Base-by-base conservation (phyloP, 768 basidiomycete species). In the Cystofilobasidium bisporidii region DNA sequence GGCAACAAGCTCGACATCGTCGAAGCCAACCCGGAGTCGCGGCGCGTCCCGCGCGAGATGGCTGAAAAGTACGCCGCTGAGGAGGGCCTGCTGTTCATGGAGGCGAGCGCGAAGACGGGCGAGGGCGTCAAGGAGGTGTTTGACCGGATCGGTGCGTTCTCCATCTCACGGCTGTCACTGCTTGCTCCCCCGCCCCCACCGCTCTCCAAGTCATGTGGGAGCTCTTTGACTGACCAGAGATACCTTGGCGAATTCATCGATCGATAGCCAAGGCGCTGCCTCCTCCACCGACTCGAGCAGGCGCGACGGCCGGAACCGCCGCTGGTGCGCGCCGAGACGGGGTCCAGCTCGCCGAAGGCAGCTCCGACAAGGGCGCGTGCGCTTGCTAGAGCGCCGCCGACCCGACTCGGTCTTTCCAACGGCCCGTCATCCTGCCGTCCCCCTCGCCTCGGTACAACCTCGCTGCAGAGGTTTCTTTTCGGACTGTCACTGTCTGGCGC, bases 11-110 rank as follows among this genome's bases (percentile, higher is more conserved):
- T 85, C 33, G 94, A 98, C 78, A 80, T 97, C 38, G 66, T 32
- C 14, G 50, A 45, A 18, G 24, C 67, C 14, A 62, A 68, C 30
- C 53, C 53, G 30, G 53, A 56, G 10, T 17, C 26, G 1, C 60
- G 67, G 43, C 61, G 48, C 20, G 73, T 74, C 12, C 43, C 64
- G 0, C 61, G 63, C 72, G 91, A 91, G 72, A 91, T 92, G 74
- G 91, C 91, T 6, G 84, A 89, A 81, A 89, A 90, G 79, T 93
- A 89, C 73, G 91, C 91, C 0, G 85, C 90, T 61, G 89, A 91
- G 77, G 90, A 94, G 79, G 89, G 90, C 55, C 77, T 93, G 56
- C 86, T 92, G 87, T 94, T 89, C 88, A 84, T 84, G 58, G 91
- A 93, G 79, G 89, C 89, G 1, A 89, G 87, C 74, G 91, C 91